phyloP scores from a whole-genome alignment of 805 yeast species.

The Nakazawaea ishiwadae region DNA sequence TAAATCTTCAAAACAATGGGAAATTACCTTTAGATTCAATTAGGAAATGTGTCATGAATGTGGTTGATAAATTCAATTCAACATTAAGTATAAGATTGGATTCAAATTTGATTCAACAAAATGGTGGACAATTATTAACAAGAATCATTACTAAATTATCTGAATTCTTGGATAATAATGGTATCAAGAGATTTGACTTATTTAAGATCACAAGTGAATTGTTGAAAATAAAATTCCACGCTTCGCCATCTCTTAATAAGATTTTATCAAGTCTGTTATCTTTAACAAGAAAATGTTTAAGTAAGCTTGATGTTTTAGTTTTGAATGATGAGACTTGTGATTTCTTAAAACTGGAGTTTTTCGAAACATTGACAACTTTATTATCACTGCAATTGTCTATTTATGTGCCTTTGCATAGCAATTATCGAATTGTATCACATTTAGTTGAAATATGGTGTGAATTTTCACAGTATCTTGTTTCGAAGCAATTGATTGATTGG shows the following conservation, averaged over 20 bases:
- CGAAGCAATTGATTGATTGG: conserved; percentile 4
- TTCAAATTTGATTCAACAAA: background rate
- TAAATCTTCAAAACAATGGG: background rate
- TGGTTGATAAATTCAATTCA: conserved; percentile 4
- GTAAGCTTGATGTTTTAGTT: background rate
- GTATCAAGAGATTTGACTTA: background rate
- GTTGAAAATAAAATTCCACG: conserved; percentile 7
- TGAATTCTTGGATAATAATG: background rate
- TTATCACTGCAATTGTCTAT: conserved; percentile 9
- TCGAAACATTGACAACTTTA: background rate
- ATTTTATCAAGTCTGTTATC: background rate
- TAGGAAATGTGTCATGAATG: background rate
- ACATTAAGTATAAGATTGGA: conserved; percentile 1
- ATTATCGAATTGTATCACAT: background rate
- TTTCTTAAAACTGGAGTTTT: no score
- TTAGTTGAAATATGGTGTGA: conserved; percentile 7
- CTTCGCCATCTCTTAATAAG: background rate
- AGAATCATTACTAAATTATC: background rate
- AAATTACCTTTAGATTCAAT: background rate
- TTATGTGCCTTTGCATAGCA: background rate
- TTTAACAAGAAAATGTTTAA: background rate
- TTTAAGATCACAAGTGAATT: background rate
- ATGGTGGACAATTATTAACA: background rate
- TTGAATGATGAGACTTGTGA: no score
- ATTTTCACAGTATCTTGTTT: conserved; percentile 1